phyloP scores from a whole-genome alignment of 2,329 filamentous ascomycete species.

The Fusarium secorum region DNA sequence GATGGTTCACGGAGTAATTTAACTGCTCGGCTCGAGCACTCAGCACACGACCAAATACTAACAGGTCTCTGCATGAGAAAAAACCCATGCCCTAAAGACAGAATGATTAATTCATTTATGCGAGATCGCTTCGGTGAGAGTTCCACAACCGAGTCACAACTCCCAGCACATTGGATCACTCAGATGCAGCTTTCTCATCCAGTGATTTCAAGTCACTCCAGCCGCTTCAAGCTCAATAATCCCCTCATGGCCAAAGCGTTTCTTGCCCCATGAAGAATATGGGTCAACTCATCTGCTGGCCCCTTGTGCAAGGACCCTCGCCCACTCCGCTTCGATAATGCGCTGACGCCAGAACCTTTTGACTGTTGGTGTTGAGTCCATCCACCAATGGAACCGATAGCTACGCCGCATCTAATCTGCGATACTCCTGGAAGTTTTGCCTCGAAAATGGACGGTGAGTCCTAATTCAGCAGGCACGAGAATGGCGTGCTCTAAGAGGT shows the following conservation, averaged over 20 bases:
- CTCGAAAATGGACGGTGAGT: conserved; percentile 6
- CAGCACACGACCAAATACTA: neutral
- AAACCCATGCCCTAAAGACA: neutral
- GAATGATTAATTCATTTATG: conserved; percentile 1
- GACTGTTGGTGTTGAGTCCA: neutral
- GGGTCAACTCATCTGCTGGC: conserved; percentile 25
- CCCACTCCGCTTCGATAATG: conserved; percentile 25
- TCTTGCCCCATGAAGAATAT: conserved; percentile 1
- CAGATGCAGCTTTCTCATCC: neutral
- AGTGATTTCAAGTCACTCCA: neutral
- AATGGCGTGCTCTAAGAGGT: conserved; percentile 21
- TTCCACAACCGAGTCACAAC: neutral
- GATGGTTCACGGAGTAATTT: neutral
- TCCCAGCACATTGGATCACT: neutral
- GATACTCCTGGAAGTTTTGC: conserved; percentile 2
- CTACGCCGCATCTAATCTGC: conserved; percentile 28
- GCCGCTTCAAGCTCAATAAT: conserved; percentile 14
- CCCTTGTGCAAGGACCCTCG: conserved; percentile 21
- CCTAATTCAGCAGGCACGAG: conserved; percentile 1
- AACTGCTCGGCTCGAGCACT: neutral
- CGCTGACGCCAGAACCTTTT: conserved; percentile 5
- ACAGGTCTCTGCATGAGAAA: neutral
- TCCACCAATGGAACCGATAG: conserved; percentile 24
- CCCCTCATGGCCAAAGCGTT: conserved; percentile 33
- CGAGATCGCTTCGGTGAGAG: conserved; percentile 4